Base-by-base conservation (phyloP, 2,329 filamentous ascomycete genomes). In the Balansia obtecta region DNA sequence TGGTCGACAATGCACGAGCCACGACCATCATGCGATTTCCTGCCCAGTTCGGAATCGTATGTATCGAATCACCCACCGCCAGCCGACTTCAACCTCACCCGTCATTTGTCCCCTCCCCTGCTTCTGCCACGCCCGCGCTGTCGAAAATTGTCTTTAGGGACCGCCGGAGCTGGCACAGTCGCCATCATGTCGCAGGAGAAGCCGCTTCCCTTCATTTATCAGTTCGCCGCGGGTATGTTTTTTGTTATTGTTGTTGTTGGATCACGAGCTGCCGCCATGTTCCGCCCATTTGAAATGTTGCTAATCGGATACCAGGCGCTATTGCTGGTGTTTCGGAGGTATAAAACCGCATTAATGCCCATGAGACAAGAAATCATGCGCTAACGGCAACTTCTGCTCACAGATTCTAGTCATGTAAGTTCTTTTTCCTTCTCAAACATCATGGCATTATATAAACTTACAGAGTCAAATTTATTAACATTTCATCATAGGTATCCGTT, bases 321-420 rank as follows among this genome's bases (percentile, higher is more conserved):
- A 86, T 98, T 66, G 93, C 93, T 65, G 93, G 93, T 76, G 90
- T 98, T 58, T 97, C 91, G 61, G 93, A 98, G 80, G 89, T 90
- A 75, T 71, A 51, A 32, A 40, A 10, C 18, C 33, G 15, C 9
- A 41, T 27, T 42, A 12, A 46, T 52, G 40, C 13, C 34, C 18
- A 44, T 12, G 1, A n/a, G n/a, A 7, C 10, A 27, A 12, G 9
- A 3, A 18, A 20, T n/a, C 5, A 1, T 2, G 34, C 30, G 33
- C 47, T 55, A 49, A 55, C 44, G 30, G 8, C 33, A 18, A 16
- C 4, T n/a, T 43, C 44, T 45, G 46, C 40, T 22, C 51, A 43
- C 51, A 94, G 88, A 94, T 94, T 72, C 72, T 93, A 70, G 79
- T 93, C 53, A 94, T 94, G 87, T 91, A 73, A 64, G 79, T 68